Evolutionary conservation across 352 stramenopile genomes (phyloP), one percentile per base, ranked within the genome.

Genomic region (Pythium biforme): DNA sequence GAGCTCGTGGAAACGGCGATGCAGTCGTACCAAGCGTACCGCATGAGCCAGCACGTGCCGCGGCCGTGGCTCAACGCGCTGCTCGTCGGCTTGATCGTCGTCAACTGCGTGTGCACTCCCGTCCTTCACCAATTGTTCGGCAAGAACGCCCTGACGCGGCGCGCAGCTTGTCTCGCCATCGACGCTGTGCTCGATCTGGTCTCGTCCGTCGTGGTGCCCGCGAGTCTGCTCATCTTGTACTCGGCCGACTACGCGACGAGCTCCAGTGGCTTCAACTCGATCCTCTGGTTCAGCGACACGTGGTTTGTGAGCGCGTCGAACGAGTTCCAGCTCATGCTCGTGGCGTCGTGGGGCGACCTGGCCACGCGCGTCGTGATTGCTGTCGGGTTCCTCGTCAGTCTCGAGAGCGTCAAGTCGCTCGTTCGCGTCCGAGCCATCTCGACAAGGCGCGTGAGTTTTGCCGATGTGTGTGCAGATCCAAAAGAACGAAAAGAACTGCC

Each of bases 21-120:
- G 12, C 52, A 67, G 51, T 59, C 60, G 9, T 20, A 39, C 19
- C 52, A 62, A n/a, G 60, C 51, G 29, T 67, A 67, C 34, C 45
- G 41, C 12, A 57, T 67, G 51, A 57, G 43, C 23, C 34, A 39
- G 20, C 48, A 55, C 40, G 46, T 68, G 0, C 61, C 61, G 0
- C 61, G 61, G 2, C 37, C 48, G 27, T 68, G 61, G 61, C 61
- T 68, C 40, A 63, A 63, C 40, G 10, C 25, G 0, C 27, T 57
- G 22, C 53, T 52, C 10, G 47, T 68, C n/a, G 23, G 9, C 2
- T 15, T 67, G 0, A 39, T 67, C 22, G 60, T 67, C 6, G 6
- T 59, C 14, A 67, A 59, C 46, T 62, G 60, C 45, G 45, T 33
- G 22, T 23, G 25, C 6, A 62, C 19, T 2, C 60, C 60, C 10